phyloP scores from a whole-genome alignment of 352 stramenopile genomes.

The Phytophthora fragariae region DNA sequence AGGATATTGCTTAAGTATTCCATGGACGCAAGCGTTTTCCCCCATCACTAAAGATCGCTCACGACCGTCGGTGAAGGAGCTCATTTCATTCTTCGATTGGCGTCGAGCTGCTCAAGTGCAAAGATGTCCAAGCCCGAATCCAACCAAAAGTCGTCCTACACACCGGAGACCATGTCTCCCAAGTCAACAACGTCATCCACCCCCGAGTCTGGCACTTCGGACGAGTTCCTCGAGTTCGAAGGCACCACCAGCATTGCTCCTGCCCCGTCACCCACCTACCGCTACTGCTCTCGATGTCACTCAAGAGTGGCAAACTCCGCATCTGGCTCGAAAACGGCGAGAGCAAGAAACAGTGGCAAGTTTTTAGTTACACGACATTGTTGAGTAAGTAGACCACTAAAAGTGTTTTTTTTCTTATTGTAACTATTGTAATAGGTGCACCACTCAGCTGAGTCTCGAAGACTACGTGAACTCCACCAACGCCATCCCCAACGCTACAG shows the following conservation, averaged over 20 bases:
- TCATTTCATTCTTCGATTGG: background rate
- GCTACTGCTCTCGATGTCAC: constrained; percentile 1
- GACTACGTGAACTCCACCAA: background rate
- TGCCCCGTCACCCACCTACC: background rate
- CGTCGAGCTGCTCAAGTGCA: background rate
- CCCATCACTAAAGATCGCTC: background rate
- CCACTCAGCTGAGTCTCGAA: background rate
- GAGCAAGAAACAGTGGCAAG: constrained; percentile 30
- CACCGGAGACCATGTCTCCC: background rate
- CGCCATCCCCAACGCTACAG: background rate
- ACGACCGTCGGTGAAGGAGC: background rate
- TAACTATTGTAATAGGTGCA: background rate
- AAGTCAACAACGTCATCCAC: background rate
- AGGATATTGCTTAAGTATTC: background rate
- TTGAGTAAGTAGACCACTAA: no score
- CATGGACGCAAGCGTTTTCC: background rate
- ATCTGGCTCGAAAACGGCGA: constrained; percentile 23
- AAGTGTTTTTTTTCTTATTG: no score
- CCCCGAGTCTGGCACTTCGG: background rate
- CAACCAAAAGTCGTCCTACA: background rate
- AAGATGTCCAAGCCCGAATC: background rate
- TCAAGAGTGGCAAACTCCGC: constrained; percentile 16
- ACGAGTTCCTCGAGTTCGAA: background rate
- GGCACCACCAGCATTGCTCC: background rate
- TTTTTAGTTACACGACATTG: background rate